phyloP scores from a whole-genome alignment of 192 early-diverging fungal species.

The Coemansia sp. region DNA sequence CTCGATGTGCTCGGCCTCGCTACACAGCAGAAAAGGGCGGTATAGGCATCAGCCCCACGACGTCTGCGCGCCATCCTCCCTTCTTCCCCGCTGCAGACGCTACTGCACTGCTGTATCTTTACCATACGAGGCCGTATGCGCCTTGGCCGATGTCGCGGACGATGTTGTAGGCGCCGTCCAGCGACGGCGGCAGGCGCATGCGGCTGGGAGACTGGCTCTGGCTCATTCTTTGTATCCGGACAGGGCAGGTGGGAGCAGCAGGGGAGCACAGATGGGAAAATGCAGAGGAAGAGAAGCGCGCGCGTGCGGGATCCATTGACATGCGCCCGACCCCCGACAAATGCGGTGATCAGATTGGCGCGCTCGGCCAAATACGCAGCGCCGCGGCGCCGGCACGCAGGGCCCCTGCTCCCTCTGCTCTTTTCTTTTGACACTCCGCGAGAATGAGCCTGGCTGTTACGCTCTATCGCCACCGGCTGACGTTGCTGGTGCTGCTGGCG shows the following conservation, averaged over 20 bases:
- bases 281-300: background rate
- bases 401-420: background rate
- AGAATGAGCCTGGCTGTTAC: conserved; percentile 24
- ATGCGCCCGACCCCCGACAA: too few species aligned
- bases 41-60: too few species aligned
- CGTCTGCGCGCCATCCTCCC: too few species aligned
- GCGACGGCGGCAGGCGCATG: conserved; percentile 53
- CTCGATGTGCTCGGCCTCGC: conserved; percentile 78
- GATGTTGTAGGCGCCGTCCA: conserved; percentile 61
- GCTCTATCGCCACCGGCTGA: conserved; percentile 24
- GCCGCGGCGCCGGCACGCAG: background rate
- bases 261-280: background rate
- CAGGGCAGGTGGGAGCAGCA: background rate
- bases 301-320: too few species aligned
- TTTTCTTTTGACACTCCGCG: background rate
- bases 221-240: conserved; percentile 4
- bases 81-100: too few species aligned
- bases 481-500: conserved; percentile 14
- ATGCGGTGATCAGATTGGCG: background rate
- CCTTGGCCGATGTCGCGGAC: conserved; percentile 83
- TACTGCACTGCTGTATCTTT: too few species aligned
- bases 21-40: conserved; percentile 14
- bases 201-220: conserved; percentile 33
- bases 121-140: conserved; percentile 86
- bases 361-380: background rate